These are phyloP conservation scores for Brassica carinata DNA, from an alignment of 345 rosid species.

Conservation along the genomic window DNA sequence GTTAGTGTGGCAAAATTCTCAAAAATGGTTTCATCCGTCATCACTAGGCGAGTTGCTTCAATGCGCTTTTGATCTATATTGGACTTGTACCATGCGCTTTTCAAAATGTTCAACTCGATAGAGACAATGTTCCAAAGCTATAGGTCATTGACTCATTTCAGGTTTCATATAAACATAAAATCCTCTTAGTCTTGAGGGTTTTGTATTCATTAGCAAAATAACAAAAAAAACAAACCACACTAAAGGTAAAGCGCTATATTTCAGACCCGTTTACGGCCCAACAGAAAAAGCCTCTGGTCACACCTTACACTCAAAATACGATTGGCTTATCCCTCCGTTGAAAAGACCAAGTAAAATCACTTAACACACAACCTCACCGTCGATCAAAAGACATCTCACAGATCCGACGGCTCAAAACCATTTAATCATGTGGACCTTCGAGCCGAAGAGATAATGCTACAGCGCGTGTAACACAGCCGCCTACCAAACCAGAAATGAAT, in stretches of 20 bases:
- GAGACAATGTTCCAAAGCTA: too few species aligned
- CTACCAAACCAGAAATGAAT: conserved; percentile 10
- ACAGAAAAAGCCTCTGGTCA: neutral
- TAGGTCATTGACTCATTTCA: too few species aligned
- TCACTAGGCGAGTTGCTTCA: too few species aligned
- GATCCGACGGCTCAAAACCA: conserved; percentile 12
- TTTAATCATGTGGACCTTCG: conserved; percentile 23
- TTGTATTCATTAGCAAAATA: too few species aligned
- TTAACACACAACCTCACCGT: conserved; percentile 20
- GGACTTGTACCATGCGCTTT: neutral
- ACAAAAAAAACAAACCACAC: too few species aligned
- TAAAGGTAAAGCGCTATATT: too few species aligned
- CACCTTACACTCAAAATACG: too few species aligned
- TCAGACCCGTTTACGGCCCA: neutral
- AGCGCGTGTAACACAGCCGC: conserved; percentile 37
- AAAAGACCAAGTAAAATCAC: conserved; percentile 31
- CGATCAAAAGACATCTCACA: neutral
- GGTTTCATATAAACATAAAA: too few species aligned
- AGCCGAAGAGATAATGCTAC: conserved; percentile 36
- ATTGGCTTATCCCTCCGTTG: conserved; percentile 10
- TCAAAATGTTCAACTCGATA: too few species aligned
- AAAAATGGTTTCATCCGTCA: too few species aligned
- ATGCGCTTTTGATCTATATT: neutral
- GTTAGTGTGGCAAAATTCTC: neutral
- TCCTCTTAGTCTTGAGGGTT: too few species aligned